Base-by-base conservation (phyloP, 1,139 yeast species). In the Sugiyamaella castrensis region DNA sequence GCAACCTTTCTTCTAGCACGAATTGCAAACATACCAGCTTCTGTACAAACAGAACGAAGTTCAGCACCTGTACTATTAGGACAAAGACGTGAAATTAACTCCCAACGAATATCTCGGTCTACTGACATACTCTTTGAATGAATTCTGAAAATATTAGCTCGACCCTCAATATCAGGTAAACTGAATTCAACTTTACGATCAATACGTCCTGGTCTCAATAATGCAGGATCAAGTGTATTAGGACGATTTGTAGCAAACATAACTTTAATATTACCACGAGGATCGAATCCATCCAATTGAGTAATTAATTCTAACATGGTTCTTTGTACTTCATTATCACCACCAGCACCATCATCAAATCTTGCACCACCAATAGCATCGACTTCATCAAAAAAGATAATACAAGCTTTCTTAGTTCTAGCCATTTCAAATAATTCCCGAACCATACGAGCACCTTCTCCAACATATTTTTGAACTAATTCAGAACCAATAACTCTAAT, bases 371-470 rank as follows among this genome's bases (percentile, higher is more conserved):
- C 98, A 70, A 92, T 88, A 35, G 98, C 98, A 73, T 92, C 98
- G 58, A 92, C 86, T 74, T 92, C 98, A 71, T 92, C 98, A 65
- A 92, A 91, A 70, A 86, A 86, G 54, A 92, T 91, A 64, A 92
- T 92, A 71, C 97, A 91, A 4, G 98, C 98, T 66, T 91, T 89
- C 70, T 92, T 91, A 35, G 97, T 87, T 68, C 98, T 83, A 1
- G 98, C 98, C 98, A 92, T 89, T 68, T 92, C 98, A 64, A 92
- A 92, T 63, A 92, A 77, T 71, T 92, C 98, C 68, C 98, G 81
- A 51, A 92, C 98, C 98, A 92, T 92, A 67, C 98, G 81, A 4
- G 98, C 98, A 72, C 98, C 98, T 73, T 92, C 98, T 66, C 98
- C 98, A 47, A 92, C 98, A 67, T 92, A 92, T 70, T 92, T 92